Conservation (phyloP, 2,329 filamentous ascomycete genomes). For the Xylariaceae sp. region DNA sequence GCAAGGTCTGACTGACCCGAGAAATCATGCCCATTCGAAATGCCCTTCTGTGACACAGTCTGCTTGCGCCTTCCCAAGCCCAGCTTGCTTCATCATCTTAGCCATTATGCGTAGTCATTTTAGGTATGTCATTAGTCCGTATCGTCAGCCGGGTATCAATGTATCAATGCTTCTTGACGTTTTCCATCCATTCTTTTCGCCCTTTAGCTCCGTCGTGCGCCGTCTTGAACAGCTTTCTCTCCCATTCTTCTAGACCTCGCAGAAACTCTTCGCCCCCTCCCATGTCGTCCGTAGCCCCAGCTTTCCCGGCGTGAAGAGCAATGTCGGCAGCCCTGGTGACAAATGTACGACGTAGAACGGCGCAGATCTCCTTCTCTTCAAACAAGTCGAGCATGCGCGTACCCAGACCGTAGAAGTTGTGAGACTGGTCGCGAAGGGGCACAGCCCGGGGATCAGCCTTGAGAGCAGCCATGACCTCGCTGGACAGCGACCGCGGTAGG, state of each 20-base stretch:
- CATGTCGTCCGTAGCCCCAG: slow-evolving; percentile 59
- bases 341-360: slow-evolving; percentile 74
- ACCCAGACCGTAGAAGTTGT: slow-evolving; percentile 84
- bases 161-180: slow-evolving; percentile 43
- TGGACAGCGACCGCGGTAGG: slow-evolving; percentile 71
- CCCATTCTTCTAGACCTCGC: slow-evolving; percentile 83
- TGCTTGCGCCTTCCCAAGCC: too few species aligned
- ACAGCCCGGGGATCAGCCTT: slow-evolving; percentile 87
- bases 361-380: slow-evolving; percentile 73
- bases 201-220: slow-evolving; percentile 71
- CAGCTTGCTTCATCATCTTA: too few species aligned
- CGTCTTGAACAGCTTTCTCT: slow-evolving; percentile 70
- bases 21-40: too few species aligned
- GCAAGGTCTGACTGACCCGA: too few species aligned
- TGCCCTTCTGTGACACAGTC: too few species aligned
- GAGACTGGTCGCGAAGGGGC: slow-evolving; percentile 74
- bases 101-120: too few species aligned
- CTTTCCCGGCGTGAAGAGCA: slow-evolving; percentile 84
- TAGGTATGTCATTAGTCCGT: neutral
- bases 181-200: slow-evolving; percentile 67
- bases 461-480: slow-evolving; percentile 80
- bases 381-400: slow-evolving; percentile 86
- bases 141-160: slow-evolving; percentile 6
- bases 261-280: slow-evolving; percentile 71
- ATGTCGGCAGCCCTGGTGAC: slow-evolving; percentile 77